Evolutionary conservation across 371 early-diverging fungal species (phyloP), one percentile per base, ranked within the genome.

Genomic region (Mucor lusitanicus): DNA sequence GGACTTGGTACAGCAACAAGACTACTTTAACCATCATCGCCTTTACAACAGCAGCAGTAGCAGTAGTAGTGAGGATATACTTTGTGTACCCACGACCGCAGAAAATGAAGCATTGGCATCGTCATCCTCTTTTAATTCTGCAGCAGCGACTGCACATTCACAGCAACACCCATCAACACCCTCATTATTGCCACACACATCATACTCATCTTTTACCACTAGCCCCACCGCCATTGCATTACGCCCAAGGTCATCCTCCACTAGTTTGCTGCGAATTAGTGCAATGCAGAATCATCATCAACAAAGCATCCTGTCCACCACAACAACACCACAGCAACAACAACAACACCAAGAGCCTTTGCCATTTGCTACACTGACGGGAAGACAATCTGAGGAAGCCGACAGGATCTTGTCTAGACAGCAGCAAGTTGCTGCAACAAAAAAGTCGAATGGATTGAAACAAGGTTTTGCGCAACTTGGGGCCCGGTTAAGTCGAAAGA

Each of bases 401-500:
- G 44, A 61, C 35, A 37, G 35, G 25, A 67, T 67, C 7, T 15
- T 65, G 48, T 13, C 19, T 15, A 48, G 35, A 50, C 46, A 42
- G 3, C n/a, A 30, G 6, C 32, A 48, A 32, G 6, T 6, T 6
- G 6, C 39, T 33, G 30, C 30, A 12, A 40, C 61, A 61, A 42
- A 27, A 42, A 67, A 61, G 33, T 25, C 67, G 25, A 67, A 55
- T 35, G 53, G 60, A 4, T 35, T 64, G 30, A 70, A 54, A 64
- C 65, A 70, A 30, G 54, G 65, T 9, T 65, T 70, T 65, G 61
- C 61, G 11, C 57, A 60, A 13, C 56, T 70, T 13, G 61, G 70
- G 5, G 48, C 60, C 3, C 42, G 58, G 13, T 64, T 69, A 23
- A 35, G 62, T 62, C 48, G 50, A 62, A 27, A 33, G 21, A 19